Conservation (phyloP, 2,329 filamentous ascomycete genomes). For the Neofusicoccum sp. region DNA sequence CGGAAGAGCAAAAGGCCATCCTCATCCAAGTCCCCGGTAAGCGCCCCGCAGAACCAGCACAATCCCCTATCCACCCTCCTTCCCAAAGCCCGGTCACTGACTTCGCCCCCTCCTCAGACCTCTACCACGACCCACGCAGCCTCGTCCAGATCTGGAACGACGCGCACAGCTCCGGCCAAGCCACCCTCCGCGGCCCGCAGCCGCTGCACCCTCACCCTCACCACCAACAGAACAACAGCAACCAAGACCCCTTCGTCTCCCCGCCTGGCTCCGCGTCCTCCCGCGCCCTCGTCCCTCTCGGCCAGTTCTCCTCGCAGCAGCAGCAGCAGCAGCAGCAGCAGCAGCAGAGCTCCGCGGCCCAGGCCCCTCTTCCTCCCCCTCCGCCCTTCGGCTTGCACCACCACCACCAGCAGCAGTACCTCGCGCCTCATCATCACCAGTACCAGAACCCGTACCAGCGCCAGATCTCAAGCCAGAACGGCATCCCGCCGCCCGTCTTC, state of each 20-base stretch:
- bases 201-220: not conserved
- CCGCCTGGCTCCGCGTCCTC: no score
- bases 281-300: not conserved
- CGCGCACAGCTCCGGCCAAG: not conserved
- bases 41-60: not conserved
- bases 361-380: not conserved
- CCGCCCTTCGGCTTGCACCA: no score
- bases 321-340: not conserved
- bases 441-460: no score
- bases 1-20: not conserved
- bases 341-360: not conserved
- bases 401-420: no score
- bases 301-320: not conserved
- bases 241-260: no score
- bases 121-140: conserved; percentile 8
- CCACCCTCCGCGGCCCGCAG: not conserved
- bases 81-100: not conserved
- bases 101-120: not conserved
- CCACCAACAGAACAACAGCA: not conserved
- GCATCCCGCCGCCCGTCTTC: no score
- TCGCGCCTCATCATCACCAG: no score
- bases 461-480: no score
- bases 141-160: conserved; percentile 7
- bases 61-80: no score
- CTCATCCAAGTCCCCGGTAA: not conserved